Conservation (phyloP, 805 yeast species). For the Metschnikowia santaceciliae region DNA sequence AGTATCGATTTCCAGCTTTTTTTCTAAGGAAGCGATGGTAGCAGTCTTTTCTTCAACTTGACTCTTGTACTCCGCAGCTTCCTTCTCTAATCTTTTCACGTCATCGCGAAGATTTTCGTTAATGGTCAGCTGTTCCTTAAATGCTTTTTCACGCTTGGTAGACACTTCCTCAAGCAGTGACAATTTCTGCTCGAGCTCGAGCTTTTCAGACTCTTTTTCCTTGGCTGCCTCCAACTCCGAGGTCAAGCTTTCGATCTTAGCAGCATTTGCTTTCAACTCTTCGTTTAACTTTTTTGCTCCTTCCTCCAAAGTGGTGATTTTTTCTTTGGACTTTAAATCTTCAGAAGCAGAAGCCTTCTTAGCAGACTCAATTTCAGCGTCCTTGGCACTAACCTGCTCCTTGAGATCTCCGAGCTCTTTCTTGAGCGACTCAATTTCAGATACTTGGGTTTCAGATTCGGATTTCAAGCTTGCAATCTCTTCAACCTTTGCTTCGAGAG, state of each 20-base stretch:
- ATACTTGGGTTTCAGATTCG: not conserved
- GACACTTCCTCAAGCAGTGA: not conserved
- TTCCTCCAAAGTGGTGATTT: not conserved
- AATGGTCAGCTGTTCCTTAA: not conserved
- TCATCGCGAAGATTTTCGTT: constrained; percentile 3
- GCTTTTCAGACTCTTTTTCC: constrained; percentile 5
- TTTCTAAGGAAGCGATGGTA: not conserved
- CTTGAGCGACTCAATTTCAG: not conserved
- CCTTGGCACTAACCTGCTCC: not conserved
- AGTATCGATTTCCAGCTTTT: not conserved
- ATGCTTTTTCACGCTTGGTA: not conserved
- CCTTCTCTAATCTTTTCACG: constrained; percentile 5
- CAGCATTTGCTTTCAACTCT: not conserved
- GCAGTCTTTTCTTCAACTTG: constrained; percentile 4
- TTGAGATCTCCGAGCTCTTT: not conserved
- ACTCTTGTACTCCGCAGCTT: not conserved
- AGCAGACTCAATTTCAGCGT: not conserved
- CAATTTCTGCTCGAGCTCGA: constrained; percentile 10
- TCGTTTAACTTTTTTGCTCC: not conserved
- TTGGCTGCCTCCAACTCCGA: constrained; percentile 4
- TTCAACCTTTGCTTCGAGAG: not conserved
- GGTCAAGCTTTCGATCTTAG: constrained; percentile 2
- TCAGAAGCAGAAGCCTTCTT: not conserved
- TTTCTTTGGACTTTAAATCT: not conserved
- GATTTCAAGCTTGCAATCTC: not conserved